A percentile compares a stretch with the other conserved stretches of the same genome.
Conservation (phyloP, 176 grass and related monocot genomes). For the Phyllostachys edulis region DNA sequence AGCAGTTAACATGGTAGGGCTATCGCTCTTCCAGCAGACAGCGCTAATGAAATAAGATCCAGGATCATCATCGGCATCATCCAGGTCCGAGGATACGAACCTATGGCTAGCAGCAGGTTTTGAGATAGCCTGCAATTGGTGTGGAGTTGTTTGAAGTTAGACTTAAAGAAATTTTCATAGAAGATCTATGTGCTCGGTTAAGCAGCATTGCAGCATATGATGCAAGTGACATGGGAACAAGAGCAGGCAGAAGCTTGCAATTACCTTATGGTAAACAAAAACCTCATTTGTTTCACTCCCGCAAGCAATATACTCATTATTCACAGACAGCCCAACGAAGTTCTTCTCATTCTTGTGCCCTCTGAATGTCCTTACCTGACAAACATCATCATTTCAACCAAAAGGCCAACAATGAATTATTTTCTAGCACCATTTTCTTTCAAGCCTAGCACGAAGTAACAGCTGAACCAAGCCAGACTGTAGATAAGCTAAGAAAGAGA, state of each 20-base stretch:
- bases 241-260: constrained; percentile 22
- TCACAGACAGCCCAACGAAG: constrained; percentile 87
- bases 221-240: neutral
- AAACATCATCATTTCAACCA: constrained; percentile 17
- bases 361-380: constrained; percentile 94
- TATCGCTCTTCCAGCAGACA: constrained; percentile 99
- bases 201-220: neutral
- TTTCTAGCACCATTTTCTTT: neutral
- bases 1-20: constrained; percentile 90
- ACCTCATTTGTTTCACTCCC: constrained; percentile 99
- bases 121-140: constrained; percentile 71
- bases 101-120: constrained; percentile 85
- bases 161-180: neutral
- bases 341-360: constrained; percentile 99
- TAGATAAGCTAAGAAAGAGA: neutral
- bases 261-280: constrained; percentile 97
- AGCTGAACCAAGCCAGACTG: neutral
- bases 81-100: constrained; percentile 77
- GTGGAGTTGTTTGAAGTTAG: constrained; percentile 28
- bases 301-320: constrained; percentile 93
- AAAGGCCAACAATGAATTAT: neutral
- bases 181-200: neutral
- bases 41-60: constrained; percentile 97
- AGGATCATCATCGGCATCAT: constrained; percentile 76
- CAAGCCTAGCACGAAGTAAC: neutral